Conservation (phyloP, 2,329 filamentous ascomycete species). For the Zymoseptoria ardabiliae region DNA sequence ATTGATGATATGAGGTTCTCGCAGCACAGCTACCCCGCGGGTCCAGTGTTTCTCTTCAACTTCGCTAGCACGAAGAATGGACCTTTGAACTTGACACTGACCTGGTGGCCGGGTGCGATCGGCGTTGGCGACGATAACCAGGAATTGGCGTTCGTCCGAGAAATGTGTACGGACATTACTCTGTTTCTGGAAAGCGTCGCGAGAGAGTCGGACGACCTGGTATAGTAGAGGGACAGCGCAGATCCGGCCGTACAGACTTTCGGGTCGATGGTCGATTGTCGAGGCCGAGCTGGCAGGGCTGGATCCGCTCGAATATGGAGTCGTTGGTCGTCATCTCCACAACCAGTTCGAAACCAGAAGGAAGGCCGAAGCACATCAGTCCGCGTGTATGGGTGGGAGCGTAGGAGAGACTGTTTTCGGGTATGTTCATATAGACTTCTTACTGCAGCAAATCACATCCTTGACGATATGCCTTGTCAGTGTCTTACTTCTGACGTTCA, state of each 20-base stretch:
- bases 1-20: constrained; percentile 38
- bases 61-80: constrained; percentile 36
- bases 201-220: not conserved
- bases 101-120: constrained; percentile 40
- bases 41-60: constrained; percentile 36
- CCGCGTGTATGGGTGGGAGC: not conserved
- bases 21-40: constrained; percentile 36
- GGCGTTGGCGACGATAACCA: constrained; percentile 24
- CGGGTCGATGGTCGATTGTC: not conserved
- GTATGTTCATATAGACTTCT: not conserved
- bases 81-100: constrained; percentile 33
- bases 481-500: not conserved
- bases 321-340: not conserved
- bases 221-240: not conserved
- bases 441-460: not conserved
- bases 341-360: not conserved
- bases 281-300: not conserved
- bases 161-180: constrained; percentile 13
- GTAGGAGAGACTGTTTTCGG: not conserved
- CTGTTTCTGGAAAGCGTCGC: not conserved
- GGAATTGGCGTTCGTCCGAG: constrained; percentile 25
- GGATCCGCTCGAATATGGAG: not conserved
- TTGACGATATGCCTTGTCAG: not conserved
- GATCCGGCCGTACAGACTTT: not conserved
- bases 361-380: not conserved